Conservation (phyloP, 1,284 basidiomycete genomes). For the Ceratobasidium theobromae region DNA sequence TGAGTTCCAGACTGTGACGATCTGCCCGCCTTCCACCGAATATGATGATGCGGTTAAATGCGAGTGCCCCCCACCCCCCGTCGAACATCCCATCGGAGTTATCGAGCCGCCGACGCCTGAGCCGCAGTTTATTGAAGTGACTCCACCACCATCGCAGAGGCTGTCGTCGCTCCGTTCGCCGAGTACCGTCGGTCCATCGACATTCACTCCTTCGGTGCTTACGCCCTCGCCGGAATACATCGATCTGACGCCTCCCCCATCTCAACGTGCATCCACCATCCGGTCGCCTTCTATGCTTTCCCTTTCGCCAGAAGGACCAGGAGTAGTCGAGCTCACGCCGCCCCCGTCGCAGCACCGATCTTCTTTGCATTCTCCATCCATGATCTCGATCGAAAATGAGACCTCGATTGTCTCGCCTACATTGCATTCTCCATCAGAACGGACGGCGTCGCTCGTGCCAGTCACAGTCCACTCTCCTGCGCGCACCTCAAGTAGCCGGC, state of each 20-base stretch:
- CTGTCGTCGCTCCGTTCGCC: slow-evolving; percentile 2
- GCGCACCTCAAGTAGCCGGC: background rate
- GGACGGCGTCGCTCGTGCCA: background rate
- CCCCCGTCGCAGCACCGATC: background rate
- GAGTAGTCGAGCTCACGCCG: background rate
- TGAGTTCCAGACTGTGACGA: slow-evolving; percentile 33
- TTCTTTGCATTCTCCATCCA: background rate
- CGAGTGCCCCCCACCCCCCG: slow-evolving; percentile 17
- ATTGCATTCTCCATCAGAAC: slow-evolving; percentile 7
- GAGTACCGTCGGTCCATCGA: background rate
- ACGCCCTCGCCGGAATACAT: background rate
- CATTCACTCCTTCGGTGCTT: background rate
- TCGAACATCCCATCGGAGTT: background rate
- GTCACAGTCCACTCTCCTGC: background rate
- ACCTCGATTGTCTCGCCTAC: slow-evolving; percentile 10
- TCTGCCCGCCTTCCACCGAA: slow-evolving; percentile 33
- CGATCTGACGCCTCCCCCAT: slow-evolving; percentile 16
- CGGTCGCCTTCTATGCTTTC: background rate
- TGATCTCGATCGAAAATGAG: slow-evolving; percentile 26
- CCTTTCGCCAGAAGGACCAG: background rate
- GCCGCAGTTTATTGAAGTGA: background rate
- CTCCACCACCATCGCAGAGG: background rate
- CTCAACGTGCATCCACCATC: slow-evolving; percentile 1
- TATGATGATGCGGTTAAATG: slow-evolving; percentile 30
- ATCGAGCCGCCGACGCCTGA: background rate